phyloP scores from a whole-genome alignment of 1,284 basidiomycete genomes.

The Tetrapyrgos nigripes region DNA sequence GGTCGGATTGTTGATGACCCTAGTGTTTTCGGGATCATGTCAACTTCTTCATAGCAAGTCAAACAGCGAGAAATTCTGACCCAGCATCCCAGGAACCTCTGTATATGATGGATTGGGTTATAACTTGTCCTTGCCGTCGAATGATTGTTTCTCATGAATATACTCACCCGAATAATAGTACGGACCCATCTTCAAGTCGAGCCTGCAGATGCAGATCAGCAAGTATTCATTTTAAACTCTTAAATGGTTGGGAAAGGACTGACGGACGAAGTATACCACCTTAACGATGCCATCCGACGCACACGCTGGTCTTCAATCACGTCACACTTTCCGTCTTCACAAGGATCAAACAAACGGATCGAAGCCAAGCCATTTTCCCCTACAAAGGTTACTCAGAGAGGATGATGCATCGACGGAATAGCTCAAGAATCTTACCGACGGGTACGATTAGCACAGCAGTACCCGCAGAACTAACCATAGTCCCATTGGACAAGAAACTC shows the following conservation, averaged over 20 bases:
- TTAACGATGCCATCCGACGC: slow-evolving; percentile 34
- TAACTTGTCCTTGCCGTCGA: too few species aligned
- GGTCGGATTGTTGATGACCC: slow-evolving; percentile 37
- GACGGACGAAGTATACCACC: slow-evolving; percentile 42
- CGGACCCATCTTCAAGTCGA: too few species aligned
- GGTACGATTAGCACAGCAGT: not conserved
- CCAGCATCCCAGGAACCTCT: slow-evolving; percentile 17
- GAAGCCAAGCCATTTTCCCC: slow-evolving; percentile 9
- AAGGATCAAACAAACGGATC: slow-evolving; percentile 21
- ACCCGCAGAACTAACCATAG: slow-evolving; percentile 30
- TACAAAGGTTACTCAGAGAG: too few species aligned
- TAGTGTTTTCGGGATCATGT: too few species aligned
- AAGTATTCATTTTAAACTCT: too few species aligned
- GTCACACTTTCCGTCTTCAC: slow-evolving; percentile 32
- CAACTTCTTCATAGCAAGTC: too few species aligned
- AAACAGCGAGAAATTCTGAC: slow-evolving; percentile 13
- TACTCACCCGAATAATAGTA: too few species aligned
- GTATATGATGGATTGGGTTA: not conserved
- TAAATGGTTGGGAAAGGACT: too few species aligned
- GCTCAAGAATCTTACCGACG: not conserved
- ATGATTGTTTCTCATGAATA: too few species aligned
- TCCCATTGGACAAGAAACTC: slow-evolving; percentile 45
- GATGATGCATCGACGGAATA: too few species aligned
- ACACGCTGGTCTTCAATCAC: slow-evolving; percentile 37
- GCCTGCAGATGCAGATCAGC: too few species aligned